These are phyloP conservation scores for Vitellaria paradoxa DNA, from an alignment of 179 eudicot genomes.

Conservation along the genomic window DNA sequence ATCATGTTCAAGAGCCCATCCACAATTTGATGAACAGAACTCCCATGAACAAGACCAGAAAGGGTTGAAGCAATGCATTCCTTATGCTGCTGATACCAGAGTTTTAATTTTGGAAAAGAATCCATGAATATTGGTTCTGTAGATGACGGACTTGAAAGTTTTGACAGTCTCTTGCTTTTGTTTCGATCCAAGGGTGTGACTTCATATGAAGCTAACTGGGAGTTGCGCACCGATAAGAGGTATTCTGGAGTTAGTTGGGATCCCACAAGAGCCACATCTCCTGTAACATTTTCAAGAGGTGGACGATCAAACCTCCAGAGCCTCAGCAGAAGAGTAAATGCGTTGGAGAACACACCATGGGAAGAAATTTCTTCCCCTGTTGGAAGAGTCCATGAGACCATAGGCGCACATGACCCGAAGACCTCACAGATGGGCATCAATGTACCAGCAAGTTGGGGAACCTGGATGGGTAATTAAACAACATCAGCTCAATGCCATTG, in stretches of 20 bases:
- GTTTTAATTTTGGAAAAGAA: constrained; percentile 75
- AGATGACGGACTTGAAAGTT: constrained; percentile 49
- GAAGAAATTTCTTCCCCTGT: constrained; percentile 80
- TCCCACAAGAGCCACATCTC: constrained; percentile 86
- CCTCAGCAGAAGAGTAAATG: constrained; percentile 78
- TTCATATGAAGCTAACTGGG: constrained; percentile 58
- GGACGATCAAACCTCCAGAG: constrained; percentile 98
- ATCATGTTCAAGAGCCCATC: constrained; percentile 84
- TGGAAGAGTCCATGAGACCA: constrained; percentile 51
- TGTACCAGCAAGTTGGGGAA: constrained; percentile 93
- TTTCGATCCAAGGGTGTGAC: constrained; percentile 44
- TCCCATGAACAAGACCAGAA: constrained; percentile 78
- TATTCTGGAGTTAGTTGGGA: constrained; percentile 87
- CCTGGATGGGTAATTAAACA: constrained; percentile 40
- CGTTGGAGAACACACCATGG: constrained; percentile 83
- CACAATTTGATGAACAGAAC: constrained; percentile 80
- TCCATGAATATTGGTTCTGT: constrained; percentile 78
- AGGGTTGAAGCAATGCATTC: constrained; percentile 90
- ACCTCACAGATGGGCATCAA: constrained; percentile 96
- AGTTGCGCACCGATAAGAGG: constrained; percentile 73
- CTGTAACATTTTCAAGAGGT: constrained; percentile 72
- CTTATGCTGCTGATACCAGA: constrained; percentile 90
- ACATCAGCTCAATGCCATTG: constrained; percentile 6
- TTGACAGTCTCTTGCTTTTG: constrained; percentile 45
- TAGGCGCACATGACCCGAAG: constrained; percentile 59